phyloP scores from a whole-genome alignment of 495 filamentous ascomycete species.

The Lasiosphaeria miniovina region DNA sequence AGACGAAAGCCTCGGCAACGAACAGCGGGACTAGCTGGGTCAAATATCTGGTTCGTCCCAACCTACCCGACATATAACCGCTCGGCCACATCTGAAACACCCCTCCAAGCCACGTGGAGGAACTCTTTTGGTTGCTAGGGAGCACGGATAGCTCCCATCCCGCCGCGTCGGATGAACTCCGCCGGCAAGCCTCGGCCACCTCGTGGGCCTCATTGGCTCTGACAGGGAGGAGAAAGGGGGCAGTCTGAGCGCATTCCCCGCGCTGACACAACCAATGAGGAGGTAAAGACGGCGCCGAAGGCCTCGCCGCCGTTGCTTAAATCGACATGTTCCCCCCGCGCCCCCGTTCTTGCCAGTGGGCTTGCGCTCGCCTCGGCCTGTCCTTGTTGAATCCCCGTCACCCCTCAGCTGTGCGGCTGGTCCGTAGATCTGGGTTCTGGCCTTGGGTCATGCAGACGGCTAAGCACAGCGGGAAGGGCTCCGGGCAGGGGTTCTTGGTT shows the following conservation, averaged over 20 bases:
- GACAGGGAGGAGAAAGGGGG: background rate
- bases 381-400: background rate
- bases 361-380: conserved; percentile 1
- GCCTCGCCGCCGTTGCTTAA: background rate
- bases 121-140: conserved; percentile 1
- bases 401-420: background rate
- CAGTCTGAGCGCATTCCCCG: conserved; percentile 11
- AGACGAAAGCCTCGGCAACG: too few species aligned
- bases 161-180: conserved; percentile 14
- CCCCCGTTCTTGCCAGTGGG: conserved; percentile 3
- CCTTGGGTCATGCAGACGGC: background rate
- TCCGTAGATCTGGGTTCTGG: conserved; percentile 2
- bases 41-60: too few species aligned
- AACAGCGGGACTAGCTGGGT: too few species aligned
- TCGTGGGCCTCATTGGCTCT: background rate
- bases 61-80: too few species aligned
- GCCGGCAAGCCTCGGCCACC: conserved; percentile 15
- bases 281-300: background rate
- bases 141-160: conserved; percentile 1
- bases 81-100: too few species aligned
- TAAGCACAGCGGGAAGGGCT: conserved; percentile 7
- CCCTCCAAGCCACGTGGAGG: conserved; percentile 10
- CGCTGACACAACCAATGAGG: conserved; percentile 19
- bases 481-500: background rate
- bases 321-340: conserved; percentile 3